Percentiles rank a stretch among this genome's conserved stretches.
Conservation (phyloP, 257 asterid species). For the Euphrasia confusa region DNA sequence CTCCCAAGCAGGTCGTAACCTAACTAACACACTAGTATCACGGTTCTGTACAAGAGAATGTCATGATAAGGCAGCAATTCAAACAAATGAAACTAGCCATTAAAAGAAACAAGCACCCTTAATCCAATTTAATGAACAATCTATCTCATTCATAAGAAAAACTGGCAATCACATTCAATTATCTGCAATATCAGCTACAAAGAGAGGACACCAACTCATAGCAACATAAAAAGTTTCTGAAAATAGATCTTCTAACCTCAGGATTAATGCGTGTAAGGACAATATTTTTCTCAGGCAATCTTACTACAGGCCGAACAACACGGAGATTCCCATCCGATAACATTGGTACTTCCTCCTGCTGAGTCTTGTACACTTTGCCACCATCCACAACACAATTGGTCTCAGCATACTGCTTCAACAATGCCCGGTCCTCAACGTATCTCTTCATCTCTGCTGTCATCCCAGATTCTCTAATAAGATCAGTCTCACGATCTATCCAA, state of each 20-base stretch:
- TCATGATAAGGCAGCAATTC: slow-evolving; percentile 23
- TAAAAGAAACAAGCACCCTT: slow-evolving; percentile 15
- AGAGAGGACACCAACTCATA: slow-evolving; percentile 20
- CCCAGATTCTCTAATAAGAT: slow-evolving; percentile 67
- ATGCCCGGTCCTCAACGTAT: slow-evolving; percentile 75
- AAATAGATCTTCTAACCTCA: slow-evolving; percentile 58
- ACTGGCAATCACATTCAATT: slow-evolving; percentile 2
- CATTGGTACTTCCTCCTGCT: slow-evolving; percentile 75
- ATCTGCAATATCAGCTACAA: slow-evolving; percentile 18
- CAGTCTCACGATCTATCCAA: slow-evolving; percentile 74
- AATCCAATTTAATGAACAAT: slow-evolving; percentile 1
- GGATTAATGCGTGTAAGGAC: slow-evolving; percentile 97
- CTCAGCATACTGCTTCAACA: slow-evolving; percentile 89
- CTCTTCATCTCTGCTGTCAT: slow-evolving; percentile 95
- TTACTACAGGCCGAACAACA: slow-evolving; percentile 79
- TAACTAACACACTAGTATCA: slow-evolving; percentile 93
- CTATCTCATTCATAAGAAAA: not conserved
- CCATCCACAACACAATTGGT: slow-evolving; percentile 73
- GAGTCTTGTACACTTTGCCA: slow-evolving; percentile 58
- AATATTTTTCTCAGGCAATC: slow-evolving; percentile 76
- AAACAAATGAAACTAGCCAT: slow-evolving; percentile 19
- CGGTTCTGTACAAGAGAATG: slow-evolving; percentile 58
- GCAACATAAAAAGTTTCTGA: slow-evolving; percentile 12
- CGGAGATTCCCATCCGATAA: slow-evolving; percentile 56
- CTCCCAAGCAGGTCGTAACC: slow-evolving; percentile 98